Base-by-base conservation (phyloP, 1,284 basidiomycete genomes). In the Tausonia pullulans region DNA sequence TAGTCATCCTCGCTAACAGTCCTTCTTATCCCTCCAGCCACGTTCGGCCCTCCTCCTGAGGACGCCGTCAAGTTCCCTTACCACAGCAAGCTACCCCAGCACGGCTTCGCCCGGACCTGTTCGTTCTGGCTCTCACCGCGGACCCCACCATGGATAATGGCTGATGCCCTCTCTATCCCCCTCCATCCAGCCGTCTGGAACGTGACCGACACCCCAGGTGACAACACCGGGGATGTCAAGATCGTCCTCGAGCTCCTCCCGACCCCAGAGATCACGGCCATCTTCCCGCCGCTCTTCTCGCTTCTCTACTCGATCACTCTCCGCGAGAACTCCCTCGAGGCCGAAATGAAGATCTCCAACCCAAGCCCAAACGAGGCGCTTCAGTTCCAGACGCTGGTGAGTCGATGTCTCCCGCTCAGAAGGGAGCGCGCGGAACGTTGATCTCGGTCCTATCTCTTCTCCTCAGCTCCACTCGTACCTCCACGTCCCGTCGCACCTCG, bases 91-190 rank as follows among this genome's bases (percentile, higher is more conserved):
- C 80, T 95, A 6, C 65, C 78, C 6, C 89, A 92, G 72, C 91
- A 94, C 74, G 91, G 91, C 0, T 94, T 92, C 72, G 90, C 87
- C 14, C 81, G 91, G 58, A 89, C 79, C 68, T 27, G 27, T 27
- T 27, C 27, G 27, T 27, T 27, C 27, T 27, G 27, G 27, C 27
- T 27, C 27, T 27, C 27, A 27, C 27, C 27, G 27, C 27, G 27
- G 27, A 27, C 27, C 27, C 27, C 27, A 27, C 27, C 27, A 27
- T 27, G 27, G 27, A 27, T 27, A 27, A 27, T 27, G 10, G 54
- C 9, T 43, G 11, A 41, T 8, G 49, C 41, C 56, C 43, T 58
- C 43, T 27, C 45, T 60, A 50, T 58, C 50, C 27, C 55, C n/a
- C 57, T 49, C 57, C 53, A 60, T 11, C 9, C n/a, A 50, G 55